Base-by-base conservation (phyloP, 345 rosid species). In the Acer negundo region DNA sequence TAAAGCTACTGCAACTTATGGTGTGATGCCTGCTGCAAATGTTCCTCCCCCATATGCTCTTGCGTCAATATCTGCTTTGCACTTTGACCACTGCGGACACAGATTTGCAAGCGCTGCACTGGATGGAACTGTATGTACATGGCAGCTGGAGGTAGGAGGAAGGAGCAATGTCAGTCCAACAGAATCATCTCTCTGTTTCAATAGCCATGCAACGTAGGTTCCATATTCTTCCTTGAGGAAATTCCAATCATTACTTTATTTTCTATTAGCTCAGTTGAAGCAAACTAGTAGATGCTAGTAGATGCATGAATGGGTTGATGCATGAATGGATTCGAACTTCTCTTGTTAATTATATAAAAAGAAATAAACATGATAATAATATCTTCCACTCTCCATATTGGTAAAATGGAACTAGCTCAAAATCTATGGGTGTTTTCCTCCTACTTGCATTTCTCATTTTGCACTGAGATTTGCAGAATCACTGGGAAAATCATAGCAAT, bases 101-200 rank as follows among this genome's bases (percentile, higher is more conserved):
- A 87, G 97, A 87, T 95, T 95, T 90, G 92, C 92, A 55, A 88
- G 94, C 73, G 90, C 97, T 19, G 95, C 97, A 65, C 81, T 87
- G 20, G 97, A 95, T 87, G 98, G 98, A 86, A 95, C 95, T 62
- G 90, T 91, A 66, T 93, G 95, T 87, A 86, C 91, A 4, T 95
- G 98, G 98, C 95, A 93, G 86, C 87, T 94, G 75, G 97, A 91
- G 85, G 98, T 90, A 76, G 97, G 97, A 76, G 97, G 97, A 82
- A 86, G 95, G 86, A 88, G 97, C 88, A 92, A 93, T 69, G 83
- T 87, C 78, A 78, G 73, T 79, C 97, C 97, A 12, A 90, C 92
- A 20, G 98, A 91, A 85, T 93, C 98, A 68, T 95, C 92, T 87
- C 87, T 90, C 78, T 95, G 98, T 86, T 95, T 95, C 81, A 91